Conservation (phyloP, 768 basidiomycete species). For the Amanita pallidorosea region DNA sequence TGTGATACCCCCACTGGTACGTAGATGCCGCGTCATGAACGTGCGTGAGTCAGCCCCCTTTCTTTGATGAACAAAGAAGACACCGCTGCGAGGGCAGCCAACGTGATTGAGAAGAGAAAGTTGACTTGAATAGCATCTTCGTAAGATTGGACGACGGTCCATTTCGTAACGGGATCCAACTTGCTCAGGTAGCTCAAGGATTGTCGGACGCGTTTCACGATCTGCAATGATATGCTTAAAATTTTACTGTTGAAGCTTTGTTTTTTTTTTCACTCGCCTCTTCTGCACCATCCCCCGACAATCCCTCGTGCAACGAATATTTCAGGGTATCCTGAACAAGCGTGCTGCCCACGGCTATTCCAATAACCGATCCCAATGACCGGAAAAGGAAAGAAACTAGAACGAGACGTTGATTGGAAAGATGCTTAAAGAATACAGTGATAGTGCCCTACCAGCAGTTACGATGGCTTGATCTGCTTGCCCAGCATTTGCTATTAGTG, state of each 20-base stretch:
- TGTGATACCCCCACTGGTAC: too few species aligned
- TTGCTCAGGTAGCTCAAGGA: constrained; percentile 36
- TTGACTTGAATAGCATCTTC: constrained; percentile 34
- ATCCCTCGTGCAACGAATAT: constrained; percentile 24
- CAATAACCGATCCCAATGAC: constrained; percentile 48
- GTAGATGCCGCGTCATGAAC: too few species aligned
- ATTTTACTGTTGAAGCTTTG: neutral
- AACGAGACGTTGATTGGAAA: neutral
- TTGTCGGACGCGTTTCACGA: constrained; percentile 37
- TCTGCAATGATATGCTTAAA: constrained; percentile 19
- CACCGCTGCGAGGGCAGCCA: constrained; percentile 30
- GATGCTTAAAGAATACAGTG: neutral
- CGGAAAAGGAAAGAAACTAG: constrained; percentile 59
- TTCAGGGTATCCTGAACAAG: constrained; percentile 44
- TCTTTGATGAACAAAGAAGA: constrained; percentile 44
- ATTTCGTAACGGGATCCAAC: constrained; percentile 25
- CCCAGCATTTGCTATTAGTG: constrained; percentile 54
- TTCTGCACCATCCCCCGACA: constrained; percentile 37
- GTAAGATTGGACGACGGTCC: constrained; percentile 29
- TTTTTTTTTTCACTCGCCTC: constrained; percentile 27
- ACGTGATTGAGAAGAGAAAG: constrained; percentile 33
- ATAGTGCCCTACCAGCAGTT: constrained; percentile 19
- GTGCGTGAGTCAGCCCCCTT: constrained; percentile 19
- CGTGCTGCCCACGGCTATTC: constrained; percentile 45
- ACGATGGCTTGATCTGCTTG: constrained; percentile 27